Base-by-base conservation (phyloP, 148 eudicot species). In the Camellia lanceoleosa region DNA sequence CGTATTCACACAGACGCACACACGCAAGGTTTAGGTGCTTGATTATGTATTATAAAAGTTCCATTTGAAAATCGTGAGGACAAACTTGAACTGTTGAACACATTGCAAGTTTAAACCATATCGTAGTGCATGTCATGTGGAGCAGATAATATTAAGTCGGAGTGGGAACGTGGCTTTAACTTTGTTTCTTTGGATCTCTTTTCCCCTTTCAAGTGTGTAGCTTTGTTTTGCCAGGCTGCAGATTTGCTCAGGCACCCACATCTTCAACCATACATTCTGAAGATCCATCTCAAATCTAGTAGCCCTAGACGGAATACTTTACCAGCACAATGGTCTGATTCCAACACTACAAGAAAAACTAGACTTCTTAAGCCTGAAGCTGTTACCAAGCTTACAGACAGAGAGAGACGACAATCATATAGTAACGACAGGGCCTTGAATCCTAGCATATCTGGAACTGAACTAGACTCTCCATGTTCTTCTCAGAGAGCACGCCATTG, bases 371-470 rank as follows among this genome's bases (percentile, higher is more conserved):
- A 83, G 77, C 87, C 93, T 11, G 89, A 82, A 49, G 84, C 87
- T 71, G 85, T 84, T 67, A 83, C 86, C 49, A 55, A 76, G 78
- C 76, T 76, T 68, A 41, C 83, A 30, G 85, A 87, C 52, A 88
- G 79, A 83, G 91, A 84, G 67, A 95, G 80, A 81, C 84, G 98
- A 54, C 81, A 82, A 56, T 95, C 94, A 11, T 84, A 85, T 70
- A 87, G 89, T 77, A 92, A 90, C 75, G 90, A 95, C 84, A 88
- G 98, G 86, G 91, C 93, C 80, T 87, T 92, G 78, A 92, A 93
- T 86, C 98, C 98, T 76, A 95, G 98, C 81, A 83, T 95, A 55
- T 95, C 98, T 68, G 97, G 84, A 87, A 84, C 90, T 66, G 98
- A 91, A 70, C 74, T 75, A 42, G 89, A 87, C 30, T 88, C 91